Evolutionary conservation across 2,329 filamentous ascomycete species (phyloP).

Genomic region (Fusarium mexicanum): DNA sequence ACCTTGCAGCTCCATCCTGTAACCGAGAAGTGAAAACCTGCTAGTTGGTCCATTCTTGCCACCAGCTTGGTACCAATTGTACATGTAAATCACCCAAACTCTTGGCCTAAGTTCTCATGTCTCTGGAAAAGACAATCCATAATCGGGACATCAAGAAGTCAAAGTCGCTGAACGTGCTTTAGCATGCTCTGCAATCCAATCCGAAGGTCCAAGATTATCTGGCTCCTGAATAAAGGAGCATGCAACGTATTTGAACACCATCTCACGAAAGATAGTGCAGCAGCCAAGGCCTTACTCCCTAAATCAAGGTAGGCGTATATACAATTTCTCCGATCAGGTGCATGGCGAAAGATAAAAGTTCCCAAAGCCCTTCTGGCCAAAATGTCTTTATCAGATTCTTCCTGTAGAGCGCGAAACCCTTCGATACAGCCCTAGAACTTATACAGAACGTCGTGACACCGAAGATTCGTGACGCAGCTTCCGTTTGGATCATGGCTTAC

Average conservation of each 20-base stretch:
- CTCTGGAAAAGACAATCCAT: background rate
- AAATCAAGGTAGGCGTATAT: background rate
- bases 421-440: background rate
- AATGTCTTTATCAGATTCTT: background rate
- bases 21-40: background rate
- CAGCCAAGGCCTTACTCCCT: background rate
- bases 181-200: background rate
- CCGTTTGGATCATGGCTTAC: background rate
- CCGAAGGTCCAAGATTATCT: background rate
- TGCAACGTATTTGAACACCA: background rate
- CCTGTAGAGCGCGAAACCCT: background rate
- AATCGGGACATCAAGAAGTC: background rate
- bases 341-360: background rate
- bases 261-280: background rate
- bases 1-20: background rate
- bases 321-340: background rate
- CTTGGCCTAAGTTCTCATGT: background rate
- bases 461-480: background rate
- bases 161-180: background rate
- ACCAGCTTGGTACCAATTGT: background rate
- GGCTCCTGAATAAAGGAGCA: background rate
- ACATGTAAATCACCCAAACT: background rate
- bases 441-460: background rate
- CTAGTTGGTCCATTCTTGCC: fast-evolving
- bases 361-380: background rate